Evolutionary conservation across 2,329 filamentous ascomycete species (phyloP).

Genomic region (Dactylellina parvicollis): DNA sequence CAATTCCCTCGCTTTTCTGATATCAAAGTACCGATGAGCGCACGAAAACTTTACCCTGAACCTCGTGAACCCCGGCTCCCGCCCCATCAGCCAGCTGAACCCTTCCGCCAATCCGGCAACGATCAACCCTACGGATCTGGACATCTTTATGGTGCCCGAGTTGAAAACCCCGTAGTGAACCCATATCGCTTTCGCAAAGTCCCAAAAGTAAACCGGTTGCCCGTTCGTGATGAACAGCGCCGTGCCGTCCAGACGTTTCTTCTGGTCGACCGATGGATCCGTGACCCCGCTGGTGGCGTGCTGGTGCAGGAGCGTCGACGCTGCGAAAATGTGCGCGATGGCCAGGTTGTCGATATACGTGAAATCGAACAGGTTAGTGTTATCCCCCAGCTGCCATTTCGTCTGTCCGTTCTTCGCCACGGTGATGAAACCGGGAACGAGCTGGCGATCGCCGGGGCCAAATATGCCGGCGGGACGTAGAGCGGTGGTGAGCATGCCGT

Average conservation of each 20-base stretch:
- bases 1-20: conserved; percentile 59
- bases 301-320: conserved; percentile 74
- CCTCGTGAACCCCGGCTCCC: conserved; percentile 58
- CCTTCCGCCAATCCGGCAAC: conserved; percentile 58
- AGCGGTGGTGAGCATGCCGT: conserved; percentile 74
- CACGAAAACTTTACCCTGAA: conserved; percentile 58
- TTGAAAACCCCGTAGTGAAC: conserved; percentile 62
- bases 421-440: conserved; percentile 77
- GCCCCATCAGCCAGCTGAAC: conserved; percentile 57
- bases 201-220: conserved; percentile 88
- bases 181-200: conserved; percentile 84
- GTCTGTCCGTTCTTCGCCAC: conserved; percentile 76
- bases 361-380: conserved; percentile 75
- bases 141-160: conserved; percentile 49
- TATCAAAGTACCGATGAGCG: conserved; percentile 60
- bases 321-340: conserved; percentile 84
- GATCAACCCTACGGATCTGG: conserved; percentile 55
- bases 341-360: conserved; percentile 76
- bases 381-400: conserved; percentile 81
- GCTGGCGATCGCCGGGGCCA: conserved; percentile 77
- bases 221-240: conserved; percentile 92
- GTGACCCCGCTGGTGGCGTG: conserved; percentile 61
- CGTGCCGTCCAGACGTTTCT: conserved; percentile 82
- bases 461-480: conserved; percentile 90
- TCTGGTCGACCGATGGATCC: conserved; percentile 69